Evolutionary conservation across 805 yeast species (phyloP), one percentile per base, ranked within the genome.

Genomic region (Kregervanrija fluxuum): DNA sequence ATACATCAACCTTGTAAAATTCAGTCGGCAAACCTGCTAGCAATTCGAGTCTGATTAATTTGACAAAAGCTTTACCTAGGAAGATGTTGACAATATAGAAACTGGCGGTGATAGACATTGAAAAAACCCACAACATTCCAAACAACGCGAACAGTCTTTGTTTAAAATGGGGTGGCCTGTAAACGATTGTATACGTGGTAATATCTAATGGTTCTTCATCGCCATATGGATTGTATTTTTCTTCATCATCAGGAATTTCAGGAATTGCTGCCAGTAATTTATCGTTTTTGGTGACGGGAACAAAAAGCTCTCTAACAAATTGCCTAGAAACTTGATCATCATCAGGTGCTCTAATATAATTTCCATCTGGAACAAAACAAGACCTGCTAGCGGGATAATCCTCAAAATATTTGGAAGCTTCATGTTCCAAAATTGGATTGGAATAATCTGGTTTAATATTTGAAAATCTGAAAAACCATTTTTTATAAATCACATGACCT

Each of bases 271-370:
- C 68, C 35, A 84, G 61, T 11, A 84, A 70, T 41, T 74, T 69
- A 59, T 90, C 95, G 52, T 80, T 83, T 52, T 79, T 81, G 1
- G 95, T 85, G 2, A 91, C 97, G 0, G 88, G 78, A 1, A 85
- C 82, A 65, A 93, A 93, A 46, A 89, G 64, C 39, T 76, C 74
- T 52, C 76, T 78, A 31, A 81, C 75, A 50, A 71, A 79, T 40
- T 73, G 74, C 46, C 88, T 68, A 0, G 91, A 77, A 15, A 83
- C 80, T 12, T 80, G 81, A 58, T 90, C 97, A 51, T 76, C 76
- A 47, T 79, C 82, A 1, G 99, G 99, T 1, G 89, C 99, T 45
- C 98, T 77, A 32, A 90, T 78, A 55, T 77, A 83, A 39, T 70
- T 68, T 3, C 99, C 99, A 60, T 86, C 83, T 0, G 90, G 90